phyloP scores from a whole-genome alignment of 331 rosid genomes.

The Prunus yedoensis region DNA sequence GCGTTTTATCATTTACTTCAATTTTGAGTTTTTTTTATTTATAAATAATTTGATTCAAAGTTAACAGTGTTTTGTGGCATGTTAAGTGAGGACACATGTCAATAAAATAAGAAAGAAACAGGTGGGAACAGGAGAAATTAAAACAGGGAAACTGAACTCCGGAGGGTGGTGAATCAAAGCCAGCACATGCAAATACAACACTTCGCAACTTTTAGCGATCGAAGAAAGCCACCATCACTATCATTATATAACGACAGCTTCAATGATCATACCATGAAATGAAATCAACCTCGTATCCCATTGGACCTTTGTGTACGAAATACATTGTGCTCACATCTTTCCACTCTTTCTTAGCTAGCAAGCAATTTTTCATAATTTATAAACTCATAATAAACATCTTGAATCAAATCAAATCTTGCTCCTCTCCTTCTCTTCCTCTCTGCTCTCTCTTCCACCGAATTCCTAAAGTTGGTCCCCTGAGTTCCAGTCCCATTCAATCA shows the following conservation, averaged over 20 bases:
- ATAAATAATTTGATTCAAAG: too few species aligned
- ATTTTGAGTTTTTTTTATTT: too few species aligned
- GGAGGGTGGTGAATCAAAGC: conserved; percentile 19
- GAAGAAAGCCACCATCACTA: not conserved
- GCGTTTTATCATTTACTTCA: too few species aligned
- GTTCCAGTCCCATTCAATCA: not conserved
- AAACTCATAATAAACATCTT: not conserved
- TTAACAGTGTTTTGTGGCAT: too few species aligned
- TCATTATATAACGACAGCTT: conserved; percentile 15
- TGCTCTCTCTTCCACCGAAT: not conserved
- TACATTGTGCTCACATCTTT: conserved; percentile 1
- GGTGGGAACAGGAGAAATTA: too few species aligned
- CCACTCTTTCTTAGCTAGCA: conserved; percentile 6
- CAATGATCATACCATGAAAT: not conserved
- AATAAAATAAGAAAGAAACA: too few species aligned
- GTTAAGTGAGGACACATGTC: too few species aligned
- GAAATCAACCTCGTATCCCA: conserved; percentile 5
- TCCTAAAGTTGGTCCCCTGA: not conserved
- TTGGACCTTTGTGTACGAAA: not conserved
- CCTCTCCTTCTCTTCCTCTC: not conserved
- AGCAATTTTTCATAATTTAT: not conserved
- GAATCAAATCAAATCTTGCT: not conserved
- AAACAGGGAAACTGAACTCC: too few species aligned
- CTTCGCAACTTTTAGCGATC: conserved; percentile 18
- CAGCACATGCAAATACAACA: conserved; percentile 31